phyloP scores from a whole-genome alignment of 305 asterid species.

The Stenogyne calaminthoides region DNA sequence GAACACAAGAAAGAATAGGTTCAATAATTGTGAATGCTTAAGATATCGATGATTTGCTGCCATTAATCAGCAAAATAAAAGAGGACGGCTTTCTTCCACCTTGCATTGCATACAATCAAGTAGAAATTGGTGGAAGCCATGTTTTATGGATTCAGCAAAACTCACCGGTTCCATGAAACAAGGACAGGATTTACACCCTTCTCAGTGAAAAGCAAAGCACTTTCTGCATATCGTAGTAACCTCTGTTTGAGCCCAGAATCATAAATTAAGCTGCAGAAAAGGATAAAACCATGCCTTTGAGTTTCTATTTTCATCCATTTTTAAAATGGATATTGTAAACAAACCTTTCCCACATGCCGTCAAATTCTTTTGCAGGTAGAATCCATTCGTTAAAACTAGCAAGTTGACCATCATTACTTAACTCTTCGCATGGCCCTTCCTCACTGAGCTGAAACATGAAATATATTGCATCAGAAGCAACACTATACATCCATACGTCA shows the following conservation, averaged over 20 bases:
- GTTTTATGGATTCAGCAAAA: constrained; percentile 21
- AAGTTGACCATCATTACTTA: constrained; percentile 77
- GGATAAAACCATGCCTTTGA: constrained; percentile 25
- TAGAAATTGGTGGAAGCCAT: constrained; percentile 5
- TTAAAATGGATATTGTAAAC: constrained; percentile 27
- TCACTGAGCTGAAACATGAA: constrained; percentile 73
- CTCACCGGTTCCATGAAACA: constrained; percentile 93
- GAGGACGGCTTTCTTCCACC: background rate
- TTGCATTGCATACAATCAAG: background rate
- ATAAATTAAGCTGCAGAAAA: constrained; percentile 83
- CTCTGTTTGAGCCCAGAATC: constrained; percentile 95
- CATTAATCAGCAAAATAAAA: constrained; percentile 3
- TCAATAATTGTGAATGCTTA: background rate
- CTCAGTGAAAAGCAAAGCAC: constrained; percentile 97
- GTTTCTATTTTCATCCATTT: constrained; percentile 13
- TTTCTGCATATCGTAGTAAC: constrained; percentile 88
- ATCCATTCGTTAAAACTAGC: constrained; percentile 94
- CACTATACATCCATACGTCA: background rate
- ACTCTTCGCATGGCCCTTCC: constrained; percentile 98
- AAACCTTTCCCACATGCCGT: constrained; percentile 99
- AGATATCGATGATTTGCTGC: background rate
- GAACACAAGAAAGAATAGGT: constrained; percentile 12
- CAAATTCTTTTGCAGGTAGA: constrained; percentile 98
- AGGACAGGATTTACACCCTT: constrained; percentile 94
- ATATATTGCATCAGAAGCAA: constrained; percentile 24